Evolutionary conservation across 2,329 filamentous ascomycete genomes (phyloP).

Genomic region (Cercospora sp.): DNA sequence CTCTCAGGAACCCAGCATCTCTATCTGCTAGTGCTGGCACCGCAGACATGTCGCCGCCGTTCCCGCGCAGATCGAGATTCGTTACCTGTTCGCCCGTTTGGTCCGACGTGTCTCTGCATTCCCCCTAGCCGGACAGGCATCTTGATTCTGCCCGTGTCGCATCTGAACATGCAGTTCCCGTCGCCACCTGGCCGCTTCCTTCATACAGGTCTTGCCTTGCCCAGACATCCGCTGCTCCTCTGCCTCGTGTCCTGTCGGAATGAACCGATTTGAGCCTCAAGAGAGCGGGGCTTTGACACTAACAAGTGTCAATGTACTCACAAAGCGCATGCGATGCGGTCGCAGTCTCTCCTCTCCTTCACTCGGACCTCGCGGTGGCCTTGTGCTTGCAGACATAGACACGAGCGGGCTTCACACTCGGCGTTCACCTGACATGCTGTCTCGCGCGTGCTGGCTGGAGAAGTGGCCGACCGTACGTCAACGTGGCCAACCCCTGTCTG

Average conservation of each 20-base stretch:
- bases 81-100: neutral
- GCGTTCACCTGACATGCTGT: conserved; percentile 12
- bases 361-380: neutral
- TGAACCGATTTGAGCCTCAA: neutral
- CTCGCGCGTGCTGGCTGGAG: neutral
- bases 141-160: neutral
- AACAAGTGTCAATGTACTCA: neutral
- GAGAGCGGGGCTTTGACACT: neutral
- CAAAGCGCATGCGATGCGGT: neutral
- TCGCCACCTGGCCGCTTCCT: neutral
- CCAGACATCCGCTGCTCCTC: neutral
- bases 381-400: conserved; percentile 2
- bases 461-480: conserved; percentile 8
- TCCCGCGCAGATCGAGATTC: neutral
- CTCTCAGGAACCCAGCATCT: neutral
- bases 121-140: neutral
- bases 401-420: conserved; percentile 2
- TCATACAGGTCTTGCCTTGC: neutral
- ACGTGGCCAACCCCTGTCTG: conserved; percentile 8
- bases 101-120: neutral
- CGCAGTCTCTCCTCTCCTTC: neutral
- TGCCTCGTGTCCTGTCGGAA: neutral
- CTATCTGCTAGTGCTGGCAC: neutral
- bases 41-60: neutral
- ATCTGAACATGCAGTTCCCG: neutral